phyloP scores from a whole-genome alignment of 2,329 filamentous ascomycete species.

The Aspergillus udagawae region DNA sequence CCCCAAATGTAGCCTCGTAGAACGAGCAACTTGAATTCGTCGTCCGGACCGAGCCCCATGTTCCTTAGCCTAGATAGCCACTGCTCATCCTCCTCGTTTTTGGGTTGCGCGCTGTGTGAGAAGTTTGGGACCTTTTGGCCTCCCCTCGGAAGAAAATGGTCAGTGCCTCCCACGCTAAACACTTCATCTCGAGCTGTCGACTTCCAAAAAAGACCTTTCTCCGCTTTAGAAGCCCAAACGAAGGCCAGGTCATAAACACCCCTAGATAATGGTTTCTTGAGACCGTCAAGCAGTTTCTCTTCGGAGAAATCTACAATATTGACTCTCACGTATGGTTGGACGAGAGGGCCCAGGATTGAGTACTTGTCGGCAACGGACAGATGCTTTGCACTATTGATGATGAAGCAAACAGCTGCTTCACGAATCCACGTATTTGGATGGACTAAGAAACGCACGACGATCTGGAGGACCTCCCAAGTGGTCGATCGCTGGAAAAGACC shows the following conservation, averaged over 20 bases:
- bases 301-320: slow-evolving; percentile 67
- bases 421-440: slow-evolving; percentile 95
- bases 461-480: slow-evolving; percentile 81
- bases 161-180: slow-evolving; percentile 62
- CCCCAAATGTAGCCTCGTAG: slow-evolving; percentile 90
- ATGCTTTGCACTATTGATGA: slow-evolving; percentile 71
- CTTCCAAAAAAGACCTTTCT: slow-evolving; percentile 85
- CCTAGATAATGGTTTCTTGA: slow-evolving; percentile 77
- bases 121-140: slow-evolving; percentile 40
- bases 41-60: slow-evolving; percentile 74
- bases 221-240: slow-evolving; percentile 77
- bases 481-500: slow-evolving; percentile 81
- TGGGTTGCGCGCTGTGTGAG: slow-evolving; percentile 60
- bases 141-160: slow-evolving; percentile 54
- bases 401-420: slow-evolving; percentile 79
- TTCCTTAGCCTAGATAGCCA: slow-evolving; percentile 85
- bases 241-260: slow-evolving; percentile 80
- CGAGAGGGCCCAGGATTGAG: slow-evolving; percentile 76
- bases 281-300: slow-evolving; percentile 68
- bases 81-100: slow-evolving; percentile 88
- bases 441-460: slow-evolving; percentile 79
- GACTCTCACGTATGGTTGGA: slow-evolving; percentile 77
- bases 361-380: slow-evolving; percentile 75
- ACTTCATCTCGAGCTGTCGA: slow-evolving; percentile 65
- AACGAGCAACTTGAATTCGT: slow-evolving; percentile 84